Conservation (phyloP, 176 grass and related monocot species). For the Guadua angustifolia region DNA sequence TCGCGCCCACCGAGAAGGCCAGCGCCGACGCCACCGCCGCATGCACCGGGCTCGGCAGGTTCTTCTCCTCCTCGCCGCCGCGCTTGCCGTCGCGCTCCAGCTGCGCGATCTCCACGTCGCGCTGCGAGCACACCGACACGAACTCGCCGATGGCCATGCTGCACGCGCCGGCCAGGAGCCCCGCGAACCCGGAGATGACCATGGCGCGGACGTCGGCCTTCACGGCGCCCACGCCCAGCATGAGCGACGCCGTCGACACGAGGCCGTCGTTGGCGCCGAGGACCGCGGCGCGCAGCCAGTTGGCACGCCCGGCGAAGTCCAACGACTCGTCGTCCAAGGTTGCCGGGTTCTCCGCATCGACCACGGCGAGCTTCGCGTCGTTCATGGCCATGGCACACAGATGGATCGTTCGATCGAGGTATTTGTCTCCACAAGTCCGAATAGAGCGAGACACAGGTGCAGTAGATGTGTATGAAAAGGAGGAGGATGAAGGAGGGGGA, state of each 20-base stretch:
- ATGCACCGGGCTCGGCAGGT: constrained; percentile 56
- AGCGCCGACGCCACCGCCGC: constrained; percentile 61
- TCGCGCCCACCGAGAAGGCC: constrained; percentile 57
- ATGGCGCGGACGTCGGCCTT: constrained; percentile 58
- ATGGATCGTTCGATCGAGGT: not conserved
- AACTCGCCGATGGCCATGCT: constrained; percentile 90
- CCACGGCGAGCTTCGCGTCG: constrained; percentile 25
- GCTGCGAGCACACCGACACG: constrained; percentile 80
- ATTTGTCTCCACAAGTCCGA: not conserved
- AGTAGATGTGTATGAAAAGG: not conserved
- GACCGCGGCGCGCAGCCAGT: constrained; percentile 75
- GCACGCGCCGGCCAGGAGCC: constrained; percentile 68
- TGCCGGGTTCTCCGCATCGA: constrained; percentile 42
- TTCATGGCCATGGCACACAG: constrained; percentile 33
- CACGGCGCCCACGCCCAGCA: constrained; percentile 78
- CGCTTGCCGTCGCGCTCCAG: constrained; percentile 40
- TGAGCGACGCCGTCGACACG: constrained; percentile 71
- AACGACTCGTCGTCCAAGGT: not conserved
- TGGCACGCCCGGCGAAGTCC: constrained; percentile 47
- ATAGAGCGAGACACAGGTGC: not conserved
- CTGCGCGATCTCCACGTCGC: constrained; percentile 68
- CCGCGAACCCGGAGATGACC: constrained; percentile 73
- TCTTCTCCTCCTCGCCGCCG: constrained; percentile 36
- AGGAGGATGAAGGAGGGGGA: too few species aligned
- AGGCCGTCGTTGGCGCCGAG: constrained; percentile 79